phyloP scores from a whole-genome alignment of 208 protist species.

The Endotrypanum monterogeii region DNA sequence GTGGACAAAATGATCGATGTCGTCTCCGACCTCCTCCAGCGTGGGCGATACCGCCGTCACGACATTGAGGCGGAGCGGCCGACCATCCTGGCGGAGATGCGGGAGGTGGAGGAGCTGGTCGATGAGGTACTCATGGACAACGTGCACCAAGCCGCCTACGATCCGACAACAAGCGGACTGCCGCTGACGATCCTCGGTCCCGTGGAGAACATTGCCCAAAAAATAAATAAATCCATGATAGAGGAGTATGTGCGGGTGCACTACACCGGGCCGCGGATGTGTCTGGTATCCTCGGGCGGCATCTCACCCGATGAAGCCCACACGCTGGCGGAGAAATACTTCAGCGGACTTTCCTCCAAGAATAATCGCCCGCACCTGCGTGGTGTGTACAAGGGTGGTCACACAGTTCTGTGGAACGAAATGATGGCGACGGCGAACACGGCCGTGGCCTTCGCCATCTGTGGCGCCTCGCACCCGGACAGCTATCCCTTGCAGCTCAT shows the following conservation, averaged over 20 bases:
- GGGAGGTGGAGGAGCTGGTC: conserved; percentile 94
- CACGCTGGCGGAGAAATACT: conserved; percentile 88
- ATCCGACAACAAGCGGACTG: conserved; percentile 87
- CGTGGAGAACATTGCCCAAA: conserved; percentile 94
- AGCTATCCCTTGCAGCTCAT: conserved; percentile 94
- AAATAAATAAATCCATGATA: conserved; percentile 91
- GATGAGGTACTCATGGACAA: conserved; percentile 98
- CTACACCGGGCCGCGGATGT: conserved; percentile 98
- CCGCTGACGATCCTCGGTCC: conserved; percentile 98
- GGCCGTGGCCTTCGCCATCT: conserved; percentile 81
- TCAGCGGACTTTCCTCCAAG: conserved; percentile 75
- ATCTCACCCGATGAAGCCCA: conserved; percentile 95
- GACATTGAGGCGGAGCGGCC: conserved; percentile 95
- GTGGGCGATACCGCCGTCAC: conserved; percentile 80
- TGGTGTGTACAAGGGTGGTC: conserved; percentile 64
- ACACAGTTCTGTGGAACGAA: conserved; percentile 81
- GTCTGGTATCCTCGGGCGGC: conserved; percentile 95
- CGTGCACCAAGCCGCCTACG: conserved; percentile 95
- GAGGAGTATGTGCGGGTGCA: conserved; percentile 92
- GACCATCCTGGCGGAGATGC: conserved; percentile 96
- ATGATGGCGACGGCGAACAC: conserved; percentile 82
- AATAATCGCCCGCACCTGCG: conserved; percentile 65
- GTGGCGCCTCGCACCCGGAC: conserved; percentile 89
- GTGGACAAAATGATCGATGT: conserved; percentile 95
- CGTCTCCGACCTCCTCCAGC: conserved; percentile 96